phyloP scores from a whole-genome alignment of 176 grass and related monocot species.

The Avena insularis region DNA sequence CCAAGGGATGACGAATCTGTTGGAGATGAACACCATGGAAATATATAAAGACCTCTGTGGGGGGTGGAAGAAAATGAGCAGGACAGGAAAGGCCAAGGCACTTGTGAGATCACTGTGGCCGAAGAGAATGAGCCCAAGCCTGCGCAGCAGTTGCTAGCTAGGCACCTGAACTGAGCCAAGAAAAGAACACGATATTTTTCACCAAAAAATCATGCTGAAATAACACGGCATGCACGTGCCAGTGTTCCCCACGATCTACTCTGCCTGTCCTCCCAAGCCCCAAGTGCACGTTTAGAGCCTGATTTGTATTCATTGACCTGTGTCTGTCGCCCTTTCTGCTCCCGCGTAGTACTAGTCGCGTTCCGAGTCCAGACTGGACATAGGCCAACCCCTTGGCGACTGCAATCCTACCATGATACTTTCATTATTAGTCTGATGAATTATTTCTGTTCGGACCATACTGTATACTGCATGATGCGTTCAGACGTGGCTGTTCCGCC shows the following conservation, averaged over 20 bases:
- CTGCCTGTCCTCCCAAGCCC: neutral
- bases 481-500: neutral
- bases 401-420: neutral
- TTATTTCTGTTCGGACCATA: neutral
- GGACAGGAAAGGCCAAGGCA: no score
- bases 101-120: no score
- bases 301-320: neutral
- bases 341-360: neutral
- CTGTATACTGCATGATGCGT: neutral
- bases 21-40: no score
- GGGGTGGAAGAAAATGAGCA: no score
- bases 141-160: no score
- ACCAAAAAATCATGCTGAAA: no score
- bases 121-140: no score
- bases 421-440: neutral
- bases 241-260: neutral
- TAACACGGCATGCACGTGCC: no score
- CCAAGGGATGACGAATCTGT: no score
- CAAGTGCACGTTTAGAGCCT: constrained; percentile 11
- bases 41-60: no score
- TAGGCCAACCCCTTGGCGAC: neutral
- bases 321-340: neutral
- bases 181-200: no score
- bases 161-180: no score
- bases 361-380: constrained; percentile 8